Conservation (phyloP, 805 yeast species). For the Yamadazyma kitorensis region DNA sequence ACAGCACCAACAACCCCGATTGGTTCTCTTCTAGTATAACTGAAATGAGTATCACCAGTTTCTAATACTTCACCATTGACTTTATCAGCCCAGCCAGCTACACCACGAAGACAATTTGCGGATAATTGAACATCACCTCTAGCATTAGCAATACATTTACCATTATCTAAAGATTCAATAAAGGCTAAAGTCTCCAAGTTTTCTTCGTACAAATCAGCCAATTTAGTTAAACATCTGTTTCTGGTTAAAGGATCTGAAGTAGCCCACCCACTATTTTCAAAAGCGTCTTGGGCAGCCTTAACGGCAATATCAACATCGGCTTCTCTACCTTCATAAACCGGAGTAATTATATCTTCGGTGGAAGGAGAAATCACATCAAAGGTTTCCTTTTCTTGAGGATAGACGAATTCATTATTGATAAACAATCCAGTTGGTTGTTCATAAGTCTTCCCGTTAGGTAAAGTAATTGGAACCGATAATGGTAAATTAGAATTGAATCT, state of each 20-base stretch:
- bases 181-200: conserved; percentile 69
- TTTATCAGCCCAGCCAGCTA: conserved; percentile 93
- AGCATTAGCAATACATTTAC: conserved; percentile 72
- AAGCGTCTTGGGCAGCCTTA: conserved; percentile 78
- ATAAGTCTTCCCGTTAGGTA: conserved; percentile 72
- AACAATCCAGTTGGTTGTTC: conserved; percentile 86
- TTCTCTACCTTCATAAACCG: conserved; percentile 69
- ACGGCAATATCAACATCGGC: conserved; percentile 86
- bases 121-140: conserved; percentile 73
- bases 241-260: conserved; percentile 65
- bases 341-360: conserved; percentile 66
- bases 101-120: conserved; percentile 69
- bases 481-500: conserved; percentile 32
- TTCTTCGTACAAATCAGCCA: conserved; percentile 76
- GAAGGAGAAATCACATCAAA: conserved; percentile 64
- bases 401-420: conserved; percentile 79
- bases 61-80: conserved; percentile 71
- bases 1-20: conserved; percentile 94
- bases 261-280: conserved; percentile 62
- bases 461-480: conserved; percentile 43
- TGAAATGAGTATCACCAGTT: conserved; percentile 70
- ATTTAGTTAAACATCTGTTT: conserved; percentile 58
- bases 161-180: conserved; percentile 86
- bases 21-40: conserved; percentile 83
- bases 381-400: conserved; percentile 54